Percentiles rank a stretch among this genome's conserved stretches.
Conservation (phyloP, 352 stramenopile genomes). For the Pythium insidiosum region DNA sequence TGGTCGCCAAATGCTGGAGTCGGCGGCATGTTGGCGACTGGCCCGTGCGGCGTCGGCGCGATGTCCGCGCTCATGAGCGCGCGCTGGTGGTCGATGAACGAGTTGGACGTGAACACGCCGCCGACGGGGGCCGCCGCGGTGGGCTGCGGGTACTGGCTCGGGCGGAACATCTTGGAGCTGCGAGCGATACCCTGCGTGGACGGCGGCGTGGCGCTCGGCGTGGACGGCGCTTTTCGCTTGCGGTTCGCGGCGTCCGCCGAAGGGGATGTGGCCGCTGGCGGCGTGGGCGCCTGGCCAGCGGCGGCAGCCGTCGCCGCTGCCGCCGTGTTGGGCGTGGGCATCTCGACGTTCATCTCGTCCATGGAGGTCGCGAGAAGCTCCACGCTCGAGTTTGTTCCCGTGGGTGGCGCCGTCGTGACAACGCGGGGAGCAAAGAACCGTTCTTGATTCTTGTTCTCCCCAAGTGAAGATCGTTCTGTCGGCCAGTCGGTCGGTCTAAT, state of each 20-base stretch:
- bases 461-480: no score
- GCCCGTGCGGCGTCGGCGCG: slow-evolving; percentile 72
- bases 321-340: no score
- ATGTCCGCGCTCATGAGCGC: slow-evolving; percentile 65
- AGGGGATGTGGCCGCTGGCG: no score
- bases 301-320: no score
- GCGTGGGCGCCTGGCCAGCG: no score
- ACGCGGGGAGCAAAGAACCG: no score
- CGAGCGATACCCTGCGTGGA: slow-evolving; percentile 13
- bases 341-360: background rate
- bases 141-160: slow-evolving; percentile 1
- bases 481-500: no score
- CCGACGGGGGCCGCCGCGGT: slow-evolving; percentile 6
- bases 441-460: no score
- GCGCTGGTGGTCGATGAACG: slow-evolving; percentile 74
- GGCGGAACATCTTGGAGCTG: slow-evolving; percentile 20
- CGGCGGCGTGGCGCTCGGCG: slow-evolving; percentile 19
- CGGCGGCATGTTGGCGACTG: slow-evolving; percentile 71
- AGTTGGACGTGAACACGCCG: slow-evolving; percentile 36
- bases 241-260: no score
- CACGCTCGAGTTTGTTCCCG: no score
- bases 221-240: slow-evolving; percentile 70
- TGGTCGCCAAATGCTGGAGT: slow-evolving; percentile 73
- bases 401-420: no score
- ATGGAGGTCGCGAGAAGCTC: background rate